Base-by-base conservation (phyloP, 148 eudicot species). In the Hydrangea macrophylla region DNA sequence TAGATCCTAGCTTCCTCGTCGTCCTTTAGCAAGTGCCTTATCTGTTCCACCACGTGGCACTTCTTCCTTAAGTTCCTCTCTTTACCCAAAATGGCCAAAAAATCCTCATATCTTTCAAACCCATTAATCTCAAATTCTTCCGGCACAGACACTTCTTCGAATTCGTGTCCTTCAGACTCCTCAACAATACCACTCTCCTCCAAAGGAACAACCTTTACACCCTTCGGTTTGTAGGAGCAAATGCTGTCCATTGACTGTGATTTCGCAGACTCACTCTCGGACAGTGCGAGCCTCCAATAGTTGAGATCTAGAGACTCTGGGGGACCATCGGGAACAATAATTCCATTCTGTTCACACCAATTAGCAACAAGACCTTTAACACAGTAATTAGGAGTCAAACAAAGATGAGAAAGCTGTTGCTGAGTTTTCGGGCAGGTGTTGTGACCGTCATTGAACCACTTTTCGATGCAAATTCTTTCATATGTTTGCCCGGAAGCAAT, bases 361-460 rank as follows among this genome's bases (percentile, higher is more conserved):
- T 91, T 90, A 73, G 90, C 86, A 75, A 90, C 92, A 22, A 94
- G 87, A 63, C 97, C 98, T 65, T 90, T 94, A 2, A 94, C 97
- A 74, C 98, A 90, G 54, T 94, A 94, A 80, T 94, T 94, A 65
- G 97, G 91, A 69, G 98, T 94, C 85, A 94, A 73, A 66, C 85
- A 79, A 51, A 85, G 86, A 81, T 88, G 96, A 66, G 85, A 37
- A 44, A 94, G 87, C 55, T 90, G 90, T 68, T 94, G 97, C 70
- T 94, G 98, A 72, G 92, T 82, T 66, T 94, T 94, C n/a, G 98
- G 98, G 81, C 98, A 94, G 20, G 97, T 94, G 77, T 81, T 86
- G 77, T 94, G 98, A 63, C 96, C 97, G 26, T 94, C 98, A 73
- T 66, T 75, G 67, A 94, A 86, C 98, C 98, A 94, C 76, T 94